These are phyloP conservation scores for Flueggea neowawraea DNA, from an alignment of 441 rosid genomes.

Conservation along the genomic window DNA sequence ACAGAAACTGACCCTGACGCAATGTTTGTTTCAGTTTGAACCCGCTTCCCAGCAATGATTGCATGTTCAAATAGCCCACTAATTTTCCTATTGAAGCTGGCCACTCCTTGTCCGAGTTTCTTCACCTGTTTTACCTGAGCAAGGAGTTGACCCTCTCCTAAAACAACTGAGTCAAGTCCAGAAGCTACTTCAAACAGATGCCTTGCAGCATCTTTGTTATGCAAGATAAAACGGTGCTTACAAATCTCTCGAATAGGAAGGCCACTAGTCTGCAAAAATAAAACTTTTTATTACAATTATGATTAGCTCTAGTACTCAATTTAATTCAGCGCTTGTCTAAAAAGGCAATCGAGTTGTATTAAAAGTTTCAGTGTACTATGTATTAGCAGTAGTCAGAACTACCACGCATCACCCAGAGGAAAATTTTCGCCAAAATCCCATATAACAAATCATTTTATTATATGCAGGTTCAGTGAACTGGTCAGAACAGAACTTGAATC, in stretches of 20 bases:
- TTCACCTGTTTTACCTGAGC: conserved; percentile 98
- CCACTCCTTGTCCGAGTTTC: conserved; percentile 84
- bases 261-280: conserved; percentile 70
- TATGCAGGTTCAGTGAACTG: no score
- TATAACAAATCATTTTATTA: no score
- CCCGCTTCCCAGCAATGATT: conserved; percentile 86
- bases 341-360: no score
- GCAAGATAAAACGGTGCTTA: conserved; percentile 71
- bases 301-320: no score
- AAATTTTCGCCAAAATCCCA: no score
- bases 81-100: conserved; percentile 84
- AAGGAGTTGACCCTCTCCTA: conserved; percentile 96
- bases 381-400: no score
- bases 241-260: conserved; percentile 76
- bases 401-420: no score
- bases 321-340: no score
- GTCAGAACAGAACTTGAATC: no score
- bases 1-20: conserved; percentile 95
- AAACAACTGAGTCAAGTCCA: conserved; percentile 91
- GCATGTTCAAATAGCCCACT: conserved; percentile 93
- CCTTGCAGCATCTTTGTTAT: conserved; percentile 80
- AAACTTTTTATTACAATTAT: background rate
- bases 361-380: no score
- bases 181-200: conserved; percentile 95
- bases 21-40: conserved; percentile 84